A percentile compares a stretch with the other conserved stretches of the same genome.
These are phyloP conservation scores for Penicillium waksmanii DNA, from an alignment of 495 filamentous ascomycete genomes.

Conservation along the genomic window DNA sequence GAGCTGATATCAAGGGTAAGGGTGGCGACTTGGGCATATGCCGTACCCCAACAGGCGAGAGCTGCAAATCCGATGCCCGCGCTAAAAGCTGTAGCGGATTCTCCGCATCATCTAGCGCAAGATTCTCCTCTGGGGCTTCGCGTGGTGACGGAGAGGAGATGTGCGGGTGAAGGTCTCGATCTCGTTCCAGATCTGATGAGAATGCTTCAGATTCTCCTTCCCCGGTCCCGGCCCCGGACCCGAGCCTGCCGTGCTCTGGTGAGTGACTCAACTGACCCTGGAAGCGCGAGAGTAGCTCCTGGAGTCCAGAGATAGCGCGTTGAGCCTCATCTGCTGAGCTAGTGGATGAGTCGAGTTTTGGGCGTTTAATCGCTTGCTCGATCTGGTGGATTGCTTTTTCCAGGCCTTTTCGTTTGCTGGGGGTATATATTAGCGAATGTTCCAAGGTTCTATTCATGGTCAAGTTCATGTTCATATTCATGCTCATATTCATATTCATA, in stretches of 20 bases:
- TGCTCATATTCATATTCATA: too few relatives aligned
- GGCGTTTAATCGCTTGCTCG: constrained; percentile 70
- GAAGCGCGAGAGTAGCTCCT: constrained; percentile 55
- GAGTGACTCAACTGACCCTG: constrained; percentile 39
- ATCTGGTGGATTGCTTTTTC: constrained; percentile 76
- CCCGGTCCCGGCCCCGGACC: constrained; percentile 1
- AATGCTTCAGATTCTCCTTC: background rate
- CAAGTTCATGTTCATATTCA: too few relatives aligned
- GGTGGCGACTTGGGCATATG: constrained; percentile 22
- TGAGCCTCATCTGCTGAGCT: constrained; percentile 49
- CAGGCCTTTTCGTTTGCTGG: constrained; percentile 70
- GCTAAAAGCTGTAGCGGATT: constrained; percentile 74
- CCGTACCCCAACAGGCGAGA: constrained; percentile 46
- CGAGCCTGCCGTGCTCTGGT: constrained; percentile 29
- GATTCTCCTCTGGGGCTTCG: constrained; percentile 43
- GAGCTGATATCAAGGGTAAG: background rate
- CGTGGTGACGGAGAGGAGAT: background rate
- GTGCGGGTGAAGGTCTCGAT: background rate
- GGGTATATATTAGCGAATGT: background rate
- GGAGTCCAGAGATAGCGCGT: constrained; percentile 58
- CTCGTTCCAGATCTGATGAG: background rate
- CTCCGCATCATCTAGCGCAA: constrained; percentile 71
- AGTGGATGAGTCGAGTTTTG: constrained; percentile 43
- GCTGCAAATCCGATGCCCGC: constrained; percentile 68
- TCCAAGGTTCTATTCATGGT: background rate